phyloP scores from a whole-genome alignment of 805 yeast species.

The Lipomyces oligophaga region DNA sequence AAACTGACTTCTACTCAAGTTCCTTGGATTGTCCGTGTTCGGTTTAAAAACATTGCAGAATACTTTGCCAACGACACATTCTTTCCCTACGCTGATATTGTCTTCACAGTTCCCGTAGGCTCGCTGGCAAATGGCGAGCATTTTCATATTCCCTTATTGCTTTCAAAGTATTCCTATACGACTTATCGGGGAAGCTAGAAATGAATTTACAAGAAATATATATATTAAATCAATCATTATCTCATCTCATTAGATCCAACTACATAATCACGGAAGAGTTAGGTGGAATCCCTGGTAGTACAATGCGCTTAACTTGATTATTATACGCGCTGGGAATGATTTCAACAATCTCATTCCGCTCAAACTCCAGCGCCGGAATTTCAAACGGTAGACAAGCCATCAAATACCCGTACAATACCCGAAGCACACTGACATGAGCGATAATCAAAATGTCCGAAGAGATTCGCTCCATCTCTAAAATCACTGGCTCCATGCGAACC shows the following conservation, averaged over 20 bases:
- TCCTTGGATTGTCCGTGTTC: constrained; percentile 56
- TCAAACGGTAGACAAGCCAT: constrained; percentile 88
- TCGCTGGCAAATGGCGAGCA: constrained; percentile 56
- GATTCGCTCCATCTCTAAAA: constrained; percentile 90
- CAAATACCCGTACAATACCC: constrained; percentile 88
- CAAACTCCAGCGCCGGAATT: constrained; percentile 74
- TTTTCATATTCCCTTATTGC: constrained; percentile 82
- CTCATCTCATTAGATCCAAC: neutral
- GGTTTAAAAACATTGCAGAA: constrained; percentile 63
- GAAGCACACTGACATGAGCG: constrained; percentile 86
- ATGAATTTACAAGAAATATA: neutral
- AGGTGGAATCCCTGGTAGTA: constrained; percentile 14
- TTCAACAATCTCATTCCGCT: constrained; percentile 80
- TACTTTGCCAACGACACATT: constrained; percentile 63
- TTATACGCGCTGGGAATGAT: constrained; percentile 82
- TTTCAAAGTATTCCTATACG: constrained; percentile 82
- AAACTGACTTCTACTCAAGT: neutral
- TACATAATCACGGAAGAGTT: neutral
- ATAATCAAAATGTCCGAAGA: constrained; percentile 75
- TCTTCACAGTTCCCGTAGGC: constrained; percentile 61
- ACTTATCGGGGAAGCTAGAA: constrained; percentile 79
- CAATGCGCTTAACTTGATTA: constrained; percentile 59
- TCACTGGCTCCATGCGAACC: constrained; percentile 84
- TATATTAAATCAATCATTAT: neutral
- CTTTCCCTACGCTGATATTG: constrained; percentile 84